phyloP scores from a whole-genome alignment of 352 stramenopile species.

The Blastocystis sp. region DNA sequence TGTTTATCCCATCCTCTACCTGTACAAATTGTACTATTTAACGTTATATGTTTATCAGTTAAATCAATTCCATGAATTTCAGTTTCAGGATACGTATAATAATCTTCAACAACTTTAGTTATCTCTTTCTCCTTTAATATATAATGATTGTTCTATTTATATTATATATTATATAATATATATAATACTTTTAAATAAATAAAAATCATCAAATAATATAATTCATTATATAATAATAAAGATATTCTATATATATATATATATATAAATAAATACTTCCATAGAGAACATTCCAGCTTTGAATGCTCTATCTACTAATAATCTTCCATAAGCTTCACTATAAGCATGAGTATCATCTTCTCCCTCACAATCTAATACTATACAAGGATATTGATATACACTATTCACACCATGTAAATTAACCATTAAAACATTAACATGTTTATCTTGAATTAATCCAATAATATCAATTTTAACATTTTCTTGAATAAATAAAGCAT shows the following conservation, averaged over 20 bases:
- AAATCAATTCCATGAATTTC: slow-evolving; percentile 22
- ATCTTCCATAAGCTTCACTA: slow-evolving; percentile 7
- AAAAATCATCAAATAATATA: too few relatives aligned
- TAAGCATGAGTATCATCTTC: slow-evolving; percentile 13
- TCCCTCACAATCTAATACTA: slow-evolving; percentile 30
- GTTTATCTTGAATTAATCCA: slow-evolving; percentile 15
- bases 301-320: slow-evolving; percentile 19
- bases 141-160: slow-evolving; percentile 7
- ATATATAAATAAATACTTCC: too few relatives aligned
- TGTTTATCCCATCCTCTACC: neutral
- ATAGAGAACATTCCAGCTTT: slow-evolving; percentile 19
- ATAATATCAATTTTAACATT: slow-evolving; percentile 31
- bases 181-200: too few relatives aligned
- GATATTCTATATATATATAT: too few relatives aligned
- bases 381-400: slow-evolving; percentile 26
- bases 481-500: slow-evolving; percentile 19
- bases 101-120: slow-evolving; percentile 25
- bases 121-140: slow-evolving; percentile 18
- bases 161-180: too few relatives aligned
- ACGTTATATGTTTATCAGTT: neutral
- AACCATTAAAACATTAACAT: slow-evolving; percentile 32
- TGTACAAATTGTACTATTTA: slow-evolving; percentile 29
- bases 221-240: too few relatives aligned
- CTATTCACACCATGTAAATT: slow-evolving; percentile 9
- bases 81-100: slow-evolving; percentile 27